phyloP scores from a whole-genome alignment of 1,139 yeast species.

The Casaregolazyma lundiana region DNA sequence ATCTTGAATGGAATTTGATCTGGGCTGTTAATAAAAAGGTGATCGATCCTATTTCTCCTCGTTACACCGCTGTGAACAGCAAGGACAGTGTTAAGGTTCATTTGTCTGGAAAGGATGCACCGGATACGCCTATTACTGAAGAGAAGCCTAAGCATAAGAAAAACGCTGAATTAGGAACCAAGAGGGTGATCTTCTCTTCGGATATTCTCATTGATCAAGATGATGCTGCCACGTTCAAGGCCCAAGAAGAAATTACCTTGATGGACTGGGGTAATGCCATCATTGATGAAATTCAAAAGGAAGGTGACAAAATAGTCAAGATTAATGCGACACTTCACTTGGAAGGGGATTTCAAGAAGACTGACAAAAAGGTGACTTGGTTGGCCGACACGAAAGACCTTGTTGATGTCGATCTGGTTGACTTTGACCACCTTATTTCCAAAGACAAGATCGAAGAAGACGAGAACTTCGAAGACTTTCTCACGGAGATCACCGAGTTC shows the following conservation, averaged over 20 bases:
- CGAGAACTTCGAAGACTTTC: slow-evolving; percentile 88
- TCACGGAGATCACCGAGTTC: slow-evolving; percentile 87
- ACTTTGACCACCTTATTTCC: slow-evolving; percentile 91
- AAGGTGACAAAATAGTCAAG: slow-evolving; percentile 52
- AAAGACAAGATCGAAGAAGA: slow-evolving; percentile 95
- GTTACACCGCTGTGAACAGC: slow-evolving; percentile 74
- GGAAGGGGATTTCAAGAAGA: slow-evolving; percentile 97
- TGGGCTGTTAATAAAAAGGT: slow-evolving; percentile 97
- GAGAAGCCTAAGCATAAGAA: slow-evolving; percentile 91
- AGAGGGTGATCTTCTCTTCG: slow-evolving; percentile 66
- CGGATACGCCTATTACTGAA: slow-evolving; percentile 58
- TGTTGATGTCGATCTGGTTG: slow-evolving; percentile 73
- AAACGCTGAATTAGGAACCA: slow-evolving; percentile 85
- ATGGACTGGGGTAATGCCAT: slow-evolving; percentile 99
- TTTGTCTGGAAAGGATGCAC: slow-evolving; percentile 50
- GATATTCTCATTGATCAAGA: slow-evolving; percentile 77
- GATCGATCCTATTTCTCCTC: slow-evolving; percentile 94
- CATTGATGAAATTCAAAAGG: slow-evolving; percentile 61
- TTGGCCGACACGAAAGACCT: slow-evolving; percentile 71
- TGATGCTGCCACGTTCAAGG: slow-evolving; percentile 68
- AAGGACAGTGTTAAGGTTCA: slow-evolving; percentile 58
- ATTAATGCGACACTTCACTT: slow-evolving; percentile 79
- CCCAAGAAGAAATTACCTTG: slow-evolving; percentile 82
- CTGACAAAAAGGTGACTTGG: slow-evolving; percentile 95
- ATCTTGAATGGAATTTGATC: slow-evolving; percentile 92